Percentiles rank a stretch among this genome's conserved stretches.
phyloP scores from a whole-genome alignment of 306 rosid species.

The Trifolium dubium region DNA sequence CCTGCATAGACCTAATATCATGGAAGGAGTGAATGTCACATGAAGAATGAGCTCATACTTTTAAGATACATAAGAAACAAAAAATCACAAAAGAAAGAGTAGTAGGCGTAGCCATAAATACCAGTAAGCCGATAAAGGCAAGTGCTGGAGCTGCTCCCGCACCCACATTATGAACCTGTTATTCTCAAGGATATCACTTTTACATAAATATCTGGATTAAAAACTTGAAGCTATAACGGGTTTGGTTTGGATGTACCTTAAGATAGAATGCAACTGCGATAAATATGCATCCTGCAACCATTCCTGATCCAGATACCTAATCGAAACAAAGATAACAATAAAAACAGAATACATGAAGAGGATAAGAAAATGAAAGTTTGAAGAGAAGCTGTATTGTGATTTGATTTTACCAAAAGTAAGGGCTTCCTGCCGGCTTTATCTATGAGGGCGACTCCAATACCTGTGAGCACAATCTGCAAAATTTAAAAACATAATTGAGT shows the following conservation, averaged over 20 bases:
- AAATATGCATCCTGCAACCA: slow-evolving; percentile 64
- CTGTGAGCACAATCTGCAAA: slow-evolving; percentile 68
- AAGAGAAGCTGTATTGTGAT: background rate
- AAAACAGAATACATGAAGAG: slow-evolving; percentile 31
- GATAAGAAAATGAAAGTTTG: slow-evolving; percentile 20
- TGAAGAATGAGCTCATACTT: slow-evolving; percentile 31
- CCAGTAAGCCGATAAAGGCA: slow-evolving; percentile 76
- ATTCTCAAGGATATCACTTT: slow-evolving; percentile 31
- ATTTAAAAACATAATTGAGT: slow-evolving; percentile 18
- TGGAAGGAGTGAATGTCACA: background rate
- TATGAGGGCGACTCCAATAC: slow-evolving; percentile 61
- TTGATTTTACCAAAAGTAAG: slow-evolving; percentile 63
- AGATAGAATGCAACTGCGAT: slow-evolving; percentile 77
- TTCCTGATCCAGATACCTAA: slow-evolving; percentile 75
- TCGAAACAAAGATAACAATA: slow-evolving; percentile 41
- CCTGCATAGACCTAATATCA: slow-evolving; percentile 67
- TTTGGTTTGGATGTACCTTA: slow-evolving; percentile 54
- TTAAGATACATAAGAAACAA: background rate
- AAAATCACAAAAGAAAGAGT: slow-evolving; percentile 8
- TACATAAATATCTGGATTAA: slow-evolving; percentile 15
- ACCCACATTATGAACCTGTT: slow-evolving; percentile 64
- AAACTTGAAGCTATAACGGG: slow-evolving; percentile 19
- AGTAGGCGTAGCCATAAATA: slow-evolving; percentile 33
- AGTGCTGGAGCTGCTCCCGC: slow-evolving; percentile 61
- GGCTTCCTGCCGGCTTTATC: slow-evolving; percentile 91